Evolutionary conservation across 371 early-diverging fungal species (phyloP).

Genomic region (Lichtheimia hyalospora): DNA sequence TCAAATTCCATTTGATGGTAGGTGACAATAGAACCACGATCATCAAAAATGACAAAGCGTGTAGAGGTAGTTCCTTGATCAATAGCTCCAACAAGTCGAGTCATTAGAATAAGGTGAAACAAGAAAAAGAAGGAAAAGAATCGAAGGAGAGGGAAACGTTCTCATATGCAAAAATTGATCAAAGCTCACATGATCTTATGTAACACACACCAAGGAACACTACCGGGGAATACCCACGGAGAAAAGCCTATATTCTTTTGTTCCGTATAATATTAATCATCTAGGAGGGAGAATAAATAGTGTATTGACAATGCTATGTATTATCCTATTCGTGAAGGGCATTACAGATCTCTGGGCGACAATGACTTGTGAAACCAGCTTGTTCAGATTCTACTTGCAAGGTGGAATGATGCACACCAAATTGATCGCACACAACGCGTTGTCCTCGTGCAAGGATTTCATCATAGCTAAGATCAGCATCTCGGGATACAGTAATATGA

Average conservation of each 20-base stretch:
- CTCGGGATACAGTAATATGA: constrained; percentile 37
- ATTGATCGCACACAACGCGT: constrained; percentile 60
- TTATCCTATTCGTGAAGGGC: constrained; percentile 3
- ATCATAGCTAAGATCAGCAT: constrained; percentile 36
- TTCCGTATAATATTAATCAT: background rate
- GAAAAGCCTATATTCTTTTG: background rate
- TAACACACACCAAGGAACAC: background rate
- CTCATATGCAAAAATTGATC: background rate
- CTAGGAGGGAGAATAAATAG: too few relatives aligned
- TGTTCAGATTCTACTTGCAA: constrained; percentile 68
- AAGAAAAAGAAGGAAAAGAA: constrained; percentile 1
- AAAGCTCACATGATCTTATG: background rate
- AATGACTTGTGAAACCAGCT: constrained; percentile 24
- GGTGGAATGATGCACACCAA: constrained; percentile 72
- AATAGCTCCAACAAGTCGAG: constrained; percentile 72
- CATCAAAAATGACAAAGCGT: constrained; percentile 92
- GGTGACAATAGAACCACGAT: constrained; percentile 71
- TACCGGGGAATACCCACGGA: constrained; percentile 3
- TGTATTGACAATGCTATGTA: background rate
- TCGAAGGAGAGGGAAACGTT: constrained; percentile 1
- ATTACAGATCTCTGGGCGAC: constrained; percentile 24
- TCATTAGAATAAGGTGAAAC: constrained; percentile 9
- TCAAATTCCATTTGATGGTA: constrained; percentile 84
- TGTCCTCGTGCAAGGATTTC: constrained; percentile 60
- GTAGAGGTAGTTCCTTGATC: constrained; percentile 96